phyloP scores from a whole-genome alignment of 1,284 basidiomycete genomes.

The Irpex sp. region DNA sequence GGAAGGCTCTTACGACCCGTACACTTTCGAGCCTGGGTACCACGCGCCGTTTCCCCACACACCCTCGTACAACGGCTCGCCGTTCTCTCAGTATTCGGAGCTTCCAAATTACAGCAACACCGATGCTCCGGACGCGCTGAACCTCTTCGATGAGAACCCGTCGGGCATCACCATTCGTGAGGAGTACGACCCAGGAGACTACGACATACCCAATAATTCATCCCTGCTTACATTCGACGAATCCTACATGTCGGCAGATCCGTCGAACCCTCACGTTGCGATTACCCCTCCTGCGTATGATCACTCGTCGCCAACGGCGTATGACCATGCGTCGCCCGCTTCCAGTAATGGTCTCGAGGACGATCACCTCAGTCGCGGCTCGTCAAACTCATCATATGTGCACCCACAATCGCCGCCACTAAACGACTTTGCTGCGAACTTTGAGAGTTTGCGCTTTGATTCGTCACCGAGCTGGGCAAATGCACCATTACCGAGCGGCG shows the following conservation, averaged over 20 bases:
- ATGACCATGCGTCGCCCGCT: conserved; percentile 56
- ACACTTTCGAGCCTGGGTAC: conserved; percentile 27
- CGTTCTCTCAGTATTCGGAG: conserved; percentile 62
- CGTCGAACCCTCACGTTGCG: conserved; percentile 30
- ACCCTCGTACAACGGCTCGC: conserved; percentile 53
- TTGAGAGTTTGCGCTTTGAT: conserved; percentile 55
- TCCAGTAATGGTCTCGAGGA: conserved; percentile 50
- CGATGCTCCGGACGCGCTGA: conserved; percentile 31
- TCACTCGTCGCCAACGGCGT: conserved; percentile 32
- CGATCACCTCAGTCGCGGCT: conserved; percentile 49
- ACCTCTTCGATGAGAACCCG: conserved; percentile 35
- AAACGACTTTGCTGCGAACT: conserved; percentile 44
- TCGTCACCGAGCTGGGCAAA: conserved; percentile 51
- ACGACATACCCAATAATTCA: conserved; percentile 48
- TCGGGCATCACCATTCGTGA: conserved; percentile 29
- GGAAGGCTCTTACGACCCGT: conserved; percentile 30
- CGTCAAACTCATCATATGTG: conserved; percentile 56
- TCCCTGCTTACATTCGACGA: conserved; percentile 54
- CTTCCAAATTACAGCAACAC: conserved; percentile 47
- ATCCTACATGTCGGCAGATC: conserved; percentile 40
- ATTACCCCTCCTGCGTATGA: conserved; percentile 34
- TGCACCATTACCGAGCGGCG: conserved; percentile 42
- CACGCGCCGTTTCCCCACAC: conserved; percentile 36
- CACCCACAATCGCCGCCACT: conserved; percentile 46
- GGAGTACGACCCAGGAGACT: conserved; percentile 65